Conservation (phyloP, 2,329 filamentous ascomycete genomes). For the Colletotrichum scovillei region DNA sequence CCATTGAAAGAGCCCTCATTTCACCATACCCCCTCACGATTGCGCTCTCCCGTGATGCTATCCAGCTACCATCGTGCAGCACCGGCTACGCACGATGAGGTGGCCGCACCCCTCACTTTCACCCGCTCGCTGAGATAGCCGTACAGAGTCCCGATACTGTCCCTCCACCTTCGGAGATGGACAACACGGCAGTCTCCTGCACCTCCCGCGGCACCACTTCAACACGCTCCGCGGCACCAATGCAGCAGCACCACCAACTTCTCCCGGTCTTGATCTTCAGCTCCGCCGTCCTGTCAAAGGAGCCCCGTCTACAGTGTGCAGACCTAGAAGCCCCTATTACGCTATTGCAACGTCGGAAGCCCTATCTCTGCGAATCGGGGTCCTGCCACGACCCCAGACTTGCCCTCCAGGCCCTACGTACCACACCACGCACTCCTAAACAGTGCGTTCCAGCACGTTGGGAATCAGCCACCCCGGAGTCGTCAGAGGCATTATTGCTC, state of each 20-base stretch:
- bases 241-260: background rate
- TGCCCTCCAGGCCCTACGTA: background rate
- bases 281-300: constrained; percentile 2
- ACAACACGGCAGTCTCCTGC: constrained; percentile 3
- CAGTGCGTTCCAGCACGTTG: constrained; percentile 1
- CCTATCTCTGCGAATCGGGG: background rate
- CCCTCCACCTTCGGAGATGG: constrained; percentile 1
- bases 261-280: background rate
- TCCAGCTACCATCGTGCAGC: constrained; percentile 24
- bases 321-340: background rate
- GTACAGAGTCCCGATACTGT: no score
- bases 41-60: constrained; percentile 9
- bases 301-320: background rate
- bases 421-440: background rate
- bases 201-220: background rate
- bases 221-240: background rate
- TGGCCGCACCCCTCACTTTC: constrained; percentile 1
- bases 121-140: background rate
- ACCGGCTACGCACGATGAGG: constrained; percentile 21
- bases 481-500: background rate
- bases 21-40: constrained; percentile 26
- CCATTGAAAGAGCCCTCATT: constrained; percentile 19
- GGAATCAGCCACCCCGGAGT: constrained; percentile 15
- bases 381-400: background rate
- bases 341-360: constrained; percentile 13